phyloP scores from a whole-genome alignment of 768 basidiomycete genomes.

The Boletus pseudo-olivaceus region DNA sequence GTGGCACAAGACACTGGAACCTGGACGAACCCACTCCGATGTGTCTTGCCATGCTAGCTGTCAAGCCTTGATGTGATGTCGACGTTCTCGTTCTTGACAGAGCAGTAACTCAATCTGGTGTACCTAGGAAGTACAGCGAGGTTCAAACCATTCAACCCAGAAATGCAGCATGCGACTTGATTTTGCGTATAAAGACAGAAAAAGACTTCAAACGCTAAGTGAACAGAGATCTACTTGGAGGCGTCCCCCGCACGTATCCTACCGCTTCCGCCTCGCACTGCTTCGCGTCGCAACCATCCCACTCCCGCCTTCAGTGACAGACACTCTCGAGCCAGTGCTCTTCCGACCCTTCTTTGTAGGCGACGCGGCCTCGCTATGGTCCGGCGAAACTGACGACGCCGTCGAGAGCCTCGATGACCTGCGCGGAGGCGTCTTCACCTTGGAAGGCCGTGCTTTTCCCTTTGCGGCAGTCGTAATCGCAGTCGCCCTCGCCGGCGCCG shows the following conservation, averaged over 20 bases:
- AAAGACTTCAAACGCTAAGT: not conserved
- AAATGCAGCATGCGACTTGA: not conserved
- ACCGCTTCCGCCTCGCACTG: conserved; percentile 32
- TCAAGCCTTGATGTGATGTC: not conserved
- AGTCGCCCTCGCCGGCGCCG: not conserved
- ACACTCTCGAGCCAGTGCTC: conserved; percentile 12
- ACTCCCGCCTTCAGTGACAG: conserved; percentile 6
- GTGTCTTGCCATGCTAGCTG: not conserved
- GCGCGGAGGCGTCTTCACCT: conserved; percentile 28
- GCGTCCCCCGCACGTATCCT: not conserved
- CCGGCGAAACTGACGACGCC: conserved; percentile 34
- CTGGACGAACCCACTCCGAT: not conserved
- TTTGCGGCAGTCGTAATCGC: not conserved
- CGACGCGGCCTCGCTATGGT: conserved; percentile 22
- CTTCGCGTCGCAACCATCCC: conserved; percentile 25
- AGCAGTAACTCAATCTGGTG: not conserved
- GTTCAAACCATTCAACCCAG: not conserved
- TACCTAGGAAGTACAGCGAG: not conserved
- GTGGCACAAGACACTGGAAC: not conserved
- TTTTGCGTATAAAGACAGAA: not conserved
- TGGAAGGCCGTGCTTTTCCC: conserved; percentile 15
- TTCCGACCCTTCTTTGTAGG: conserved; percentile 25
- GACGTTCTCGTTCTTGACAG: not conserved
- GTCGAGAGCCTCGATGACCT: conserved; percentile 40
- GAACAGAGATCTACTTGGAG: not conserved